Base-by-base conservation (phyloP, 768 basidiomycete genomes). In the Agrocybe pediades region DNA sequence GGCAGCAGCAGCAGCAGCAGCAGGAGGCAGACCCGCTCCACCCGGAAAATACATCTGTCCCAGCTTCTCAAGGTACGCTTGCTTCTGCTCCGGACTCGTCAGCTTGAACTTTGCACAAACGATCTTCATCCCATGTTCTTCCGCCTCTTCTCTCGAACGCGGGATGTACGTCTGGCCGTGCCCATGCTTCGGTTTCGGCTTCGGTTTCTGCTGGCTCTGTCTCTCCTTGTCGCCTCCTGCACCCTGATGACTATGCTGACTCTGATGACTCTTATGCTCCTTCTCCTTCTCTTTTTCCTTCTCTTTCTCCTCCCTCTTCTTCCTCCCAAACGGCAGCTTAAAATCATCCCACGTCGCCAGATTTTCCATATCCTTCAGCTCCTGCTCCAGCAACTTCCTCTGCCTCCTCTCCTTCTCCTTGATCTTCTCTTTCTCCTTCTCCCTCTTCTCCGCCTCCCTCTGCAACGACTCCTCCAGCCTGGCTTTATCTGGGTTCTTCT, bases 61-160 rank as follows among this genome's bases (percentile, higher is more conserved):
- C 40, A 16, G n/a, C 7, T 8, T 20, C 40, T 1, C 40, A 16
- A 1, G 40, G 15, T 0, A n/a, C 7, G 1, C n/a, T 41, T 7
- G 9, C 15, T 16, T n/a, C 40, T 7, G 17, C 25, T 55, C 51
- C 41, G 17, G 17, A 16, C 43, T 9, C 30, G 54, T 45, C n/a
- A 51, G 44, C 40, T 45, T 33, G 57, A 78, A 79, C 59, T 73
- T 76, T 49, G 77, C 67, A 55, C 76, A 79, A 24, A 80, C 65
- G 27, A 78, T 71, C 54, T 55, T 61, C 59, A 72, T 63, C n/a
- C 65, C 69, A 0, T 52, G 54, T 2, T 53, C 36, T 7, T 67
- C 65, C 2, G 68, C 68, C 36, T 69, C 68, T 27, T 71, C 68
- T 25, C 58, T 58, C 11, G 63, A 59, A 8, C 25, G 21, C 2